Conservation (phyloP, 2,329 filamentous ascomycete species). For the Neurospora crassa region DNA sequence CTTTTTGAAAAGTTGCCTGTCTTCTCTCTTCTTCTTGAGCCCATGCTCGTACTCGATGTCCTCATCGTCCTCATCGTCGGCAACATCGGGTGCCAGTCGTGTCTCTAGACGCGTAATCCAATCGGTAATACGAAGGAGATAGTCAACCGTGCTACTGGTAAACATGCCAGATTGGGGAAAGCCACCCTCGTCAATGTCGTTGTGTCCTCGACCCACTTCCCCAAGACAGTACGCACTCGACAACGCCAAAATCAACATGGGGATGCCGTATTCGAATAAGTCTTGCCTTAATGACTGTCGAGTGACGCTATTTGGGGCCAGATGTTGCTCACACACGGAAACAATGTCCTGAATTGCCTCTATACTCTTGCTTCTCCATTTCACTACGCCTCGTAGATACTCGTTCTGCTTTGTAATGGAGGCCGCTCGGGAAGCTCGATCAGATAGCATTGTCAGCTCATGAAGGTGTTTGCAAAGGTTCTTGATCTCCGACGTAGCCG, state of each 20-base stretch:
- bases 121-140: slow-evolving; percentile 2
- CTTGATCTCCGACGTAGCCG: neutral
- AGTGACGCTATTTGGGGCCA: neutral
- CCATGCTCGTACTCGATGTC: neutral
- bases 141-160: slow-evolving; percentile 6
- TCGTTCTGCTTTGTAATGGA: neutral
- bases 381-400: neutral
- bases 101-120: slow-evolving; percentile 6
- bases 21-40: neutral
- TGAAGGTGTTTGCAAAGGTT: neutral
- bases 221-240: slow-evolving; percentile 5
- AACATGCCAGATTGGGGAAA: slow-evolving; percentile 2
- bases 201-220: neutral
- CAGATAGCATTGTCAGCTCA: neutral
- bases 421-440: slow-evolving; percentile 3
- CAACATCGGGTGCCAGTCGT: neutral
- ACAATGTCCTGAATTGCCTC: neutral
- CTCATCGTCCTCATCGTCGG: neutral
- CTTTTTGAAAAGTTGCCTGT: neutral
- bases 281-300: neutral
- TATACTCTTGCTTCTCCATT: neutral
- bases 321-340: neutral
- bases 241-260: slow-evolving; percentile 9
- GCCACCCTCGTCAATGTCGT: neutral
- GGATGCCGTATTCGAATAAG: slow-evolving; percentile 5